Evolutionary conservation across 495 filamentous ascomycete species (phyloP), one percentile per base, ranked within the genome.

Genomic region (Penicillium crystallinum): DNA sequence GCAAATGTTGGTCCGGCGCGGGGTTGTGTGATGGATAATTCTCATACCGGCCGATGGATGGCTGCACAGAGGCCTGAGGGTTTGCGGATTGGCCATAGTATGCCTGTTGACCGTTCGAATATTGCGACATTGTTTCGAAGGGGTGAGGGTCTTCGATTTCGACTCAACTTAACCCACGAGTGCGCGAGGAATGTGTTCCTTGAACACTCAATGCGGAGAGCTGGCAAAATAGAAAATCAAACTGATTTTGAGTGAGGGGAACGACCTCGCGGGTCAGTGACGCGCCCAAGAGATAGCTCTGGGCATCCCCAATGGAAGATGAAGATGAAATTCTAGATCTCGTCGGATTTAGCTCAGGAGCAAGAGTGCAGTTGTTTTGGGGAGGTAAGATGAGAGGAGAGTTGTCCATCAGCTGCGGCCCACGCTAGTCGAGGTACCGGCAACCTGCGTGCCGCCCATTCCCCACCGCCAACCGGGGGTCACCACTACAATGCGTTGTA

Each of bases 21-120:
- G 69, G 59, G 45, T 56, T 57, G 11, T 46, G 63, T n/a, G 56
- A 35, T 10, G 34, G 11, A 34, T 63, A 62, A n/a, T 17, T 42
- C 0, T 64, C 65, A 38, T 63, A 57, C 40, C 55, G 63, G 52
- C 52, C 47, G 22, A 57, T 30, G 10, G 47, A 45, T 40, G 63
- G 33, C 43, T 57, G 64, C 54, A 46, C 57, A 31, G 42, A 35
- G 11, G 38, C 27, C 61, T 67, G 71, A 58, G 63, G 62, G 49
- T 64, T 70, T 56, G 51, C 69, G 53, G 58, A 59, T 66, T 66
- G 74, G 58, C 56, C 70, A 58, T 65, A 76, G 55, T 79, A 79
- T 30, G 61, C 40, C 43, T 63, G 67, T 38, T 77, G 69, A 38
- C 77, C 77, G 58, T 78, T 75, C 53, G 71, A 70, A 58, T 80